Evolutionary conservation across 495 filamentous ascomycete genomes (phyloP), one percentile per base, ranked within the genome.

Genomic region (Neurospora sp.): DNA sequence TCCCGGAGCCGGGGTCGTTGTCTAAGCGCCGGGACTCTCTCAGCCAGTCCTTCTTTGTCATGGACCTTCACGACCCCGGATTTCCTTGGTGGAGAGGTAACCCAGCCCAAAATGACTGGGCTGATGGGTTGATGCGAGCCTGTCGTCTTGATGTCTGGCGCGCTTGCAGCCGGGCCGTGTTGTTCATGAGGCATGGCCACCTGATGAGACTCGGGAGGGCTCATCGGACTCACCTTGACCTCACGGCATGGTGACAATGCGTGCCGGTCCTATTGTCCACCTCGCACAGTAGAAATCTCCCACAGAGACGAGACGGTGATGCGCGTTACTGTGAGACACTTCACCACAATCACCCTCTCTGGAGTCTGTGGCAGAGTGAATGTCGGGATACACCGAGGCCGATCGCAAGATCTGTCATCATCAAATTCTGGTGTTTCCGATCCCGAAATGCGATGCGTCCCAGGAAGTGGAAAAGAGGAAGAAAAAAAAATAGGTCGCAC

Each of bases 21-120:
- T 66, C 40, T 72, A 74, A 74, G 73, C 73, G 73, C 70, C 48
- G 3, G 73, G 37, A 37, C 43, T 13, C 70, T 74, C 38, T 2
- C 70, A 72, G 73, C 70, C 73, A 74, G 73, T 74, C 73, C 39
- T 69, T 74, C 43, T 66, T 66, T 66, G 54, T 62, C 54, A 15
- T 62, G 54, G 24, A 62, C 54, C 28, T 28, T 62, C 5, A 31
- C 34, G 13, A 62, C 54, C 28, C 54, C 54, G 54, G 54, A 62
- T 62, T 62, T 34, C 54, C 54, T 62, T 62, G 54, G 48, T 34
- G 54, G 54, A 62, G 28, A 62, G 54, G 48, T 15, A 59, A 31
- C 48, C 48, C 48, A 28, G 11, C 48, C 5, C 31, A 5, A 6
- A 59, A 5, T 48, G 43, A 21, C 43, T 5, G 40, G 40, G 17